These are phyloP conservation scores for Penicillium manginii DNA, from an alignment of 495 filamentous ascomycete species.

Conservation along the genomic window DNA sequence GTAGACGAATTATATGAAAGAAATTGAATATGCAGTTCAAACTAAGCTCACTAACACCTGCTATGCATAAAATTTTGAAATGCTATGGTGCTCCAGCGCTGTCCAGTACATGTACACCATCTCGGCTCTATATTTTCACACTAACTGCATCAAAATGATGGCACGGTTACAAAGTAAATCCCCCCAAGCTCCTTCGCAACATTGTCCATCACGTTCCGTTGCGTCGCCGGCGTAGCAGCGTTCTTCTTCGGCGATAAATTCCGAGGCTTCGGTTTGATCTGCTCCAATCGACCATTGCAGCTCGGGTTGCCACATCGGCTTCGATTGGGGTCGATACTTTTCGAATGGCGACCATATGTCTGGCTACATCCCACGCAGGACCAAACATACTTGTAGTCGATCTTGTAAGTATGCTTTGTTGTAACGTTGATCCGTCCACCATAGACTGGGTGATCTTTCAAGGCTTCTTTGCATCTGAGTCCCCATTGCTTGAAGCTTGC, in stretches of 20 bases:
- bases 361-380: constrained; percentile 67
- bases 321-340: constrained; percentile 70
- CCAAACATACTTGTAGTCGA: constrained; percentile 91
- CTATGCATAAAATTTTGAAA: background rate
- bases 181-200: constrained; percentile 18
- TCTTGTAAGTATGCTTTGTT: constrained; percentile 84
- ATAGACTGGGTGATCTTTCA: constrained; percentile 48
- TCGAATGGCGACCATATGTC: constrained; percentile 78
- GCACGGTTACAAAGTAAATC: constrained; percentile 15
- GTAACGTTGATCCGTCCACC: constrained; percentile 71
- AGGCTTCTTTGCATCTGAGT: constrained; percentile 43
- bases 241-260: constrained; percentile 60
- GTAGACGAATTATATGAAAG: background rate
- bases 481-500: constrained; percentile 79
- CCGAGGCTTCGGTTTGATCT: constrained; percentile 78
- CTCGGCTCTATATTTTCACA: background rate
- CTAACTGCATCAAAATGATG: background rate
- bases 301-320: constrained; percentile 63
- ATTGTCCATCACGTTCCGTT: constrained; percentile 12
- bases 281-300: constrained; percentile 69
- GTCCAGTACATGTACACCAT: background rate
- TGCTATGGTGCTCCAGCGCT: background rate
- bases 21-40: background rate
- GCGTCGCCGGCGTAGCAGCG: constrained; percentile 4
- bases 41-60: background rate